Conservation (phyloP, 2,329 filamentous ascomycete species). For the Xylogone sp. region DNA sequence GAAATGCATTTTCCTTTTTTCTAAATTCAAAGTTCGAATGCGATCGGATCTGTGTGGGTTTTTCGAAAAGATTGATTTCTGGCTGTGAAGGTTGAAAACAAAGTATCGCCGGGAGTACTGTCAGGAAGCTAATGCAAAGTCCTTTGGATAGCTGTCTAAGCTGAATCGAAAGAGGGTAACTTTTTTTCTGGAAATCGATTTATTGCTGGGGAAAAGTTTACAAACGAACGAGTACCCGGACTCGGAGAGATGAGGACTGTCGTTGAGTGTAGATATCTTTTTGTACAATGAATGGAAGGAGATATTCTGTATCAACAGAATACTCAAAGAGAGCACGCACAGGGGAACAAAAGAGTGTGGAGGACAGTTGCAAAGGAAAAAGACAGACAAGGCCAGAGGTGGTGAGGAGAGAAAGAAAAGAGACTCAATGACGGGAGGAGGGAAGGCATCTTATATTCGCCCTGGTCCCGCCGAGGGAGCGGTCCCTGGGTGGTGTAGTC, state of each 20-base stretch:
- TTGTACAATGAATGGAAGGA: slow-evolving; percentile 18
- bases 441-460: neutral
- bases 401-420: slow-evolving; percentile 3
- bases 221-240: slow-evolving; percentile 22
- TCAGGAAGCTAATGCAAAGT: slow-evolving; percentile 8
- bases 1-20: slow-evolving; percentile 19
- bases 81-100: slow-evolving; percentile 1
- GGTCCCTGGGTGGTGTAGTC: too few species aligned
- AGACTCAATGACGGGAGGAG: neutral
- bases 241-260: slow-evolving; percentile 11
- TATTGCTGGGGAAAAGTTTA: slow-evolving; percentile 9
- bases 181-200: too few species aligned
- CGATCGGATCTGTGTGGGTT: neutral
- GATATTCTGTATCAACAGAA: slow-evolving; percentile 24
- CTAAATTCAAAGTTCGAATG: slow-evolving; percentile 2
- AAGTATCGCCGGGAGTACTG: slow-evolving; percentile 20
- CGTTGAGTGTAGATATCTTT: neutral
- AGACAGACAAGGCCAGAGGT: slow-evolving; percentile 1
- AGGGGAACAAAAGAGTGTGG: slow-evolving; percentile 18
- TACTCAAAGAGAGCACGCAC: slow-evolving; percentile 4
- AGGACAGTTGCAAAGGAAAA: slow-evolving; percentile 8
- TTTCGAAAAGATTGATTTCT: neutral
- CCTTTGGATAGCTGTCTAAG: slow-evolving; percentile 19
- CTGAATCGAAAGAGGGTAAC: slow-evolving; percentile 8
- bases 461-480: too few species aligned